These are phyloP conservation scores for Pleurotus tuber-regium DNA, from an alignment of 768 basidiomycete genomes.

Conservation along the genomic window DNA sequence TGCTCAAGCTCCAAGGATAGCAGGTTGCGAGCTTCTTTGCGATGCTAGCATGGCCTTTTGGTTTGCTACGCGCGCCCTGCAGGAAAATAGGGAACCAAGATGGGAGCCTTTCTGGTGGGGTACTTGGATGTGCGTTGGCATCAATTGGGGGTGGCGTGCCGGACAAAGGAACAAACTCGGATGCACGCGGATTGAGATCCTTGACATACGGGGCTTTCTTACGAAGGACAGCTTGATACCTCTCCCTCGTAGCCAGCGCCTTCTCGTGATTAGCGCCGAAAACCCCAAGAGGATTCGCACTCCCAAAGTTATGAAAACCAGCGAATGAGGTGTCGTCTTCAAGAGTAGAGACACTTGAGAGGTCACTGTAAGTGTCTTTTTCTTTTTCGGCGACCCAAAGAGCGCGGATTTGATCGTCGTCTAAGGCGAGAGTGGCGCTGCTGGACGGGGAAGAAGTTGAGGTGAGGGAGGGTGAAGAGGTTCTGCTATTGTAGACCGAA, in stretches of 20 bases:
- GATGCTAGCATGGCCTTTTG: too few relatives aligned
- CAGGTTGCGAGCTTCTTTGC: not conserved
- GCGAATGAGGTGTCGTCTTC: not conserved
- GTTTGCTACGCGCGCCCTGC: not conserved
- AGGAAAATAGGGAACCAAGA: not conserved
- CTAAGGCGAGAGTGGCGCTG: not conserved
- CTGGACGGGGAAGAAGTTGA: not conserved
- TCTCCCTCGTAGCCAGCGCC: not conserved
- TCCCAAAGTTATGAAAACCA: not conserved
- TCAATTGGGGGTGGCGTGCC: not conserved
- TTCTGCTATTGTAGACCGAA: not conserved
- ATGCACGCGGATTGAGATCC: constrained; percentile 9
- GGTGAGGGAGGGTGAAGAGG: not conserved
- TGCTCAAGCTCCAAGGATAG: constrained; percentile 17
- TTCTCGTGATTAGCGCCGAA: not conserved
- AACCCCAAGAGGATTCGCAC: not conserved
- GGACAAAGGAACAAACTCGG: not conserved
- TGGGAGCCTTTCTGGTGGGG: not conserved
- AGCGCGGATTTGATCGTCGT: not conserved
- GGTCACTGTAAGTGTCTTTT: not conserved
- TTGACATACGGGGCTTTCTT: not conserved
- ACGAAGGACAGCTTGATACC: too few relatives aligned
- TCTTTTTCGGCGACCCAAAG: not conserved
- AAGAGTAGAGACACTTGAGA: not conserved
- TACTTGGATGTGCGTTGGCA: not conserved